A percentile compares a stretch with the other conserved stretches of the same genome.
Evolutionary conservation across 2,329 filamentous ascomycete species (phyloP).

Genomic region (Niveomyces coronatus): DNA sequence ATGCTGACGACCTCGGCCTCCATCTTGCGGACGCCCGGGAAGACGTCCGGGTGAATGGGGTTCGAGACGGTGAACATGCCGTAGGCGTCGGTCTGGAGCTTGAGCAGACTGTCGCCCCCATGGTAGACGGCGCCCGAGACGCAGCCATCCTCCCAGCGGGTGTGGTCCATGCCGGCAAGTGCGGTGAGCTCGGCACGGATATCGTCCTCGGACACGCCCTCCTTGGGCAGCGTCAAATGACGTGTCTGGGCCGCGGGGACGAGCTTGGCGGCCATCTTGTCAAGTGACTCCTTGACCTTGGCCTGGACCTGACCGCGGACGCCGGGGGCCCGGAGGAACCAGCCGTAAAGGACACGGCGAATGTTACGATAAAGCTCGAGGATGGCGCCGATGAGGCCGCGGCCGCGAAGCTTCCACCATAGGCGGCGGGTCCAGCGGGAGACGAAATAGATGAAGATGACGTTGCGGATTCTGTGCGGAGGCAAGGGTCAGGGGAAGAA

Average conservation of each 20-base stretch:
- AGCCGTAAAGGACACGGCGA: conserved; percentile 67
- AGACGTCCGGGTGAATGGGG: conserved; percentile 95
- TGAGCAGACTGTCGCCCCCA: conserved; percentile 70
- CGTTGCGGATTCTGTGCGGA: conserved; percentile 59
- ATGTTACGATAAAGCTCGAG: conserved; percentile 62
- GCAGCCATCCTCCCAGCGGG: conserved; percentile 89
- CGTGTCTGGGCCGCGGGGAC: conserved; percentile 63
- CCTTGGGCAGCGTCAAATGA: conserved; percentile 67
- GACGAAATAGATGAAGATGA: conserved; percentile 82
- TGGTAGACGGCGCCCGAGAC: conserved; percentile 96
- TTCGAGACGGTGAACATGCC: conserved; percentile 91
- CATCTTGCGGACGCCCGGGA: conserved; percentile 97
- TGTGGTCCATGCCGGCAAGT: conserved; percentile 81
- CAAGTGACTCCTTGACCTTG: conserved; percentile 69
- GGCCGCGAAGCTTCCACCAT: conserved; percentile 78
- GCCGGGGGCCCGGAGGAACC: conserved; percentile 78
- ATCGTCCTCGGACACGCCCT: conserved; percentile 72
- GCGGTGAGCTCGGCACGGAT: conserved; percentile 70
- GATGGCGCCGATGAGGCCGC: conserved; percentile 72
- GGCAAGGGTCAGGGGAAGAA: not conserved
- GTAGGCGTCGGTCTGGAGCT: conserved; percentile 86
- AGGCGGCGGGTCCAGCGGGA: conserved; percentile 71
- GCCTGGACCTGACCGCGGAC: conserved; percentile 78
- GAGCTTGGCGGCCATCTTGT: conserved; percentile 75
- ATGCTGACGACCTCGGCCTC: conserved; percentile 96